Evolutionary conservation across 495 filamentous ascomycete species (phyloP).

Genomic region (Aspergillus conjunctus): DNA sequence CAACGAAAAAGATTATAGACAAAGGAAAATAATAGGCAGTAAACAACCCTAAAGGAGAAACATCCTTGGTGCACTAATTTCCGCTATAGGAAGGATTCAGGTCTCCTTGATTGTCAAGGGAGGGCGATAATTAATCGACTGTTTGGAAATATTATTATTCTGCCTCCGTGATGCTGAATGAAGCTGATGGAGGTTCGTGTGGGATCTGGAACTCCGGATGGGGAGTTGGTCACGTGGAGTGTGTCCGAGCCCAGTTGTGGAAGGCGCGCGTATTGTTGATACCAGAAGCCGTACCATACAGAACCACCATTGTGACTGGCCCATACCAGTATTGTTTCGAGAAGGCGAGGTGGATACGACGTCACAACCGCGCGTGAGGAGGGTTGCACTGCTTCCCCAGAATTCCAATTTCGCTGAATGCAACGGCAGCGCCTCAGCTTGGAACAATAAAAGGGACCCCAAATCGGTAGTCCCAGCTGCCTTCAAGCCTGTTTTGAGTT

Average conservation of each 20-base stretch:
- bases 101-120: not conserved
- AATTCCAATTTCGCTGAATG: slow-evolving; percentile 39
- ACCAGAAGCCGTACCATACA: slow-evolving; percentile 23
- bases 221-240: slow-evolving; percentile 8
- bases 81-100: not conserved
- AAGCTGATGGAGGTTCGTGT: slow-evolving; percentile 11
- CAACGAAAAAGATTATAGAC: not conserved
- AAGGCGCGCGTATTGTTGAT: slow-evolving; percentile 4
- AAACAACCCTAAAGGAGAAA: slow-evolving; percentile 15
- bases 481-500: not conserved
- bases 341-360: slow-evolving; percentile 3
- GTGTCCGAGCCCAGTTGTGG: not conserved
- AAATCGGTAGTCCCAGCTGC: not conserved
- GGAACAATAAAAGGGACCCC: not conserved
- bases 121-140: slow-evolving; percentile 1
- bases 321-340: slow-evolving; percentile 1
- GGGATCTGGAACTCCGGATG: slow-evolving; percentile 3
- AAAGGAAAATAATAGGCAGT: not conserved
- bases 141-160: not conserved
- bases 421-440: slow-evolving; percentile 31
- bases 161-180: slow-evolving; percentile 15
- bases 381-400: slow-evolving; percentile 19
- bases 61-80: slow-evolving; percentile 7
- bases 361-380: not conserved
- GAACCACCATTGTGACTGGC: not conserved